Evolutionary conservation across 805 yeast genomes (phyloP).

Genomic region (Maudiozyma turicensis): DNA sequence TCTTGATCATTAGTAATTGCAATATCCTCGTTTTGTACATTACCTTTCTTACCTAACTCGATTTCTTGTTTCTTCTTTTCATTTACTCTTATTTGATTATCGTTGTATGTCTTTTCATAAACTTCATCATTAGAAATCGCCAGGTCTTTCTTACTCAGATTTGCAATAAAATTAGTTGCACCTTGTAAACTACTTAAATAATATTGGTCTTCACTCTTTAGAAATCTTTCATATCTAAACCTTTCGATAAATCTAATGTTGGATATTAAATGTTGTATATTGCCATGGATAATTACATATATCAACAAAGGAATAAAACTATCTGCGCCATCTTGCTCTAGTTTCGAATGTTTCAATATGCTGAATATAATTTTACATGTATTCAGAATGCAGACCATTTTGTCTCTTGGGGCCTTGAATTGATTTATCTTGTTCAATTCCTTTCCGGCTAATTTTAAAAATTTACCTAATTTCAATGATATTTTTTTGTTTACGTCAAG

Average conservation of each 20-base stretch:
- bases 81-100: conserved; percentile 35
- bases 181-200: conserved; percentile 86
- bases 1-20: neutral
- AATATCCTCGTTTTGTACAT: neutral
- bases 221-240: conserved; percentile 64
- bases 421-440: conserved; percentile 73
- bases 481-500: conserved; percentile 54
- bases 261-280: conserved; percentile 56
- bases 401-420: conserved; percentile 91
- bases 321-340: conserved; percentile 80
- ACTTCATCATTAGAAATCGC: conserved; percentile 55
- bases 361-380: conserved; percentile 91
- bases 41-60: too few relatives aligned
- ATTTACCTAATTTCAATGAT: conserved; percentile 35
- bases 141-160: conserved; percentile 45
- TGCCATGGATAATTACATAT: conserved; percentile 63
- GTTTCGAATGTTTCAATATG: conserved; percentile 58
- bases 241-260: conserved; percentile 79
- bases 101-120: conserved; percentile 37
- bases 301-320: conserved; percentile 85
- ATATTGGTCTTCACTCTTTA: conserved; percentile 83
- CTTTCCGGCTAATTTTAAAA: conserved; percentile 53
- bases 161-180: conserved; percentile 70
- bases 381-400: conserved; percentile 81
- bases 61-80: conserved; percentile 5